phyloP scores from a whole-genome alignment of 805 yeast genomes.

The Naumovozyma baii region DNA sequence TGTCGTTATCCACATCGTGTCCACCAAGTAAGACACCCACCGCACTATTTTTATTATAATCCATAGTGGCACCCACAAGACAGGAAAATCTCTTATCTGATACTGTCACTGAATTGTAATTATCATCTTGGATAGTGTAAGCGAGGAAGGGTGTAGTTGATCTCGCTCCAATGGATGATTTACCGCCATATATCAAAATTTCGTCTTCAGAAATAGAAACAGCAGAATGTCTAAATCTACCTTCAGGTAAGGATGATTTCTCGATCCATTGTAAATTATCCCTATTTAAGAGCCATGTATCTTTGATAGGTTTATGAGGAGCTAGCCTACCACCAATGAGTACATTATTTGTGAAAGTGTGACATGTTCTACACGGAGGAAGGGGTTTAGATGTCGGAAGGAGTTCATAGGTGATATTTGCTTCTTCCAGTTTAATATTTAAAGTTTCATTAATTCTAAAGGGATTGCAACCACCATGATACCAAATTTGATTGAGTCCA shows the following conservation, averaged over 20 bases:
- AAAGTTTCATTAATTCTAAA: slow-evolving; percentile 18
- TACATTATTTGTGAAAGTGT: slow-evolving; percentile 36
- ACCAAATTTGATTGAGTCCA: slow-evolving; percentile 13
- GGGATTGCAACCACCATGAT: slow-evolving; percentile 32
- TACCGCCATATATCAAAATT: slow-evolving; percentile 47
- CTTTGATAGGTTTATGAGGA: slow-evolving; percentile 41
- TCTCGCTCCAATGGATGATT: slow-evolving; percentile 3
- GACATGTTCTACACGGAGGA: slow-evolving; percentile 45
- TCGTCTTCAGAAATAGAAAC: slow-evolving; percentile 22
- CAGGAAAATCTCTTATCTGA: not conserved
- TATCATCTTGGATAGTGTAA: slow-evolving; percentile 10
- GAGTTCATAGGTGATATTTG: slow-evolving; percentile 5
- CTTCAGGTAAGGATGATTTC: slow-evolving; percentile 32
- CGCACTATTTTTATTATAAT: slow-evolving; percentile 6
- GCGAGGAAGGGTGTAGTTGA: slow-evolving; percentile 8
- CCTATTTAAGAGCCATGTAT: slow-evolving; percentile 33
- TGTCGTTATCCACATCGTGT: slow-evolving; percentile 14
- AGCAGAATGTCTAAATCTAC: slow-evolving; percentile 45
- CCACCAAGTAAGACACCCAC: slow-evolving; percentile 22
- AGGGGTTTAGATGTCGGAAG: slow-evolving; percentile 5
- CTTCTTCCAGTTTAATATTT: slow-evolving; percentile 3
- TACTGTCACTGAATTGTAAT: slow-evolving; percentile 8
- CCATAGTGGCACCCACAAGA: slow-evolving; percentile 10
- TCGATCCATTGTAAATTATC: slow-evolving; percentile 32
- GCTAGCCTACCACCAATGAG: slow-evolving; percentile 60